phyloP scores from a whole-genome alignment of 306 rosid genomes.

The Acacia melanoxylon region DNA sequence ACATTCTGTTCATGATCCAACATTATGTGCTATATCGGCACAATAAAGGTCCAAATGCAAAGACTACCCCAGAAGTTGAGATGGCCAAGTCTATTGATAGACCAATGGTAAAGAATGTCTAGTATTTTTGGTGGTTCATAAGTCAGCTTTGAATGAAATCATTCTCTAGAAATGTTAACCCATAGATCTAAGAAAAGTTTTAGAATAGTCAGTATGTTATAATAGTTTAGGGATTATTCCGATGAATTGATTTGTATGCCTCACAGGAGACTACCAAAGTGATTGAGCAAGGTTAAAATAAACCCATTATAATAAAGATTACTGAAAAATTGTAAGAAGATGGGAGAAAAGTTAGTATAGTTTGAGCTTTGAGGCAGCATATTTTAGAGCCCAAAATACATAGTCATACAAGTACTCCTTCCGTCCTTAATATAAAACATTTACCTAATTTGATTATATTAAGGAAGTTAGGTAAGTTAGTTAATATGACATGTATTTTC shows the following conservation, averaged over 20 bases:
- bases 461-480: too few relatives aligned
- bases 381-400: neutral
- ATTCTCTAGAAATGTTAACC: neutral
- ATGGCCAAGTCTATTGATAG: conserved; percentile 18
- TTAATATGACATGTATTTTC: too few relatives aligned
- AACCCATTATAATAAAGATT: neutral
- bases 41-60: neutral
- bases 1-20: conserved; percentile 60
- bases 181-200: neutral
- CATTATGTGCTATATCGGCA: conserved; percentile 51
- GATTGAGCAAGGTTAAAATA: neutral
- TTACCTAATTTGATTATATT: too few relatives aligned
- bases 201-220: neutral
- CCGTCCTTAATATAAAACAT: too few relatives aligned
- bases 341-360: neutral
- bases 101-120: conserved; percentile 36
- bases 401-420: neutral
- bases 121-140: conserved; percentile 15
- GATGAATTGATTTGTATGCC: neutral
- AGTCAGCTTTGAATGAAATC: neutral
- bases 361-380: neutral
- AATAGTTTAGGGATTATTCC: neutral
- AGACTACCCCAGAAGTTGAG: conserved; percentile 14
- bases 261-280: neutral
- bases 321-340: conserved; percentile 3